Conservation (phyloP, 208 protist species). For the Naegleria fowleri region DNA sequence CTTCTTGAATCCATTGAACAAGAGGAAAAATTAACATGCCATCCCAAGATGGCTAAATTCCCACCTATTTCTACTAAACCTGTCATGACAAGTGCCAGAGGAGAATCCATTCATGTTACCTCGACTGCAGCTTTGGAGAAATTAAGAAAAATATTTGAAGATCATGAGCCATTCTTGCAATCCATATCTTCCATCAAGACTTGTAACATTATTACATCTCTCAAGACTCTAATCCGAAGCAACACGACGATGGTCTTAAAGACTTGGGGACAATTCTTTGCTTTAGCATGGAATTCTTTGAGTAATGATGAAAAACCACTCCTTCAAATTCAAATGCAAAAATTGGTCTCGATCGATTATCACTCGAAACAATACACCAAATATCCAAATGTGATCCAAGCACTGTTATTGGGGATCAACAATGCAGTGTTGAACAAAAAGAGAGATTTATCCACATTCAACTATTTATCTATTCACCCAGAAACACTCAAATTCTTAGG, state of each 20-base stretch:
- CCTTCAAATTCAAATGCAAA: neutral
- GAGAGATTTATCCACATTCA: neutral
- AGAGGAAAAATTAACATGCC: neutral
- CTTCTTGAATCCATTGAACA: neutral
- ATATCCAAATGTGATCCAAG: slow-evolving; percentile 34
- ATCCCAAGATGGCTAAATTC: neutral
- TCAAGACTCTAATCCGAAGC: neutral
- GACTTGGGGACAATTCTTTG: slow-evolving; percentile 17
- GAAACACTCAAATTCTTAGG: slow-evolving; percentile 33
- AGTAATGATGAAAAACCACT: neutral
- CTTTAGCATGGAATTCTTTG: slow-evolving; percentile 6
- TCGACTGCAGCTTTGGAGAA: neutral
- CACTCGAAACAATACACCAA: slow-evolving; percentile 30
- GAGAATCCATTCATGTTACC: too few relatives aligned
- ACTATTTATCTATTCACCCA: slow-evolving; percentile 6
- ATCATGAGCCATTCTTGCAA: neutral
- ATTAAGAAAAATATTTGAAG: neutral
- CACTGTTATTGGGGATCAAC: neutral
- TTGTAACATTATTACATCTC: neutral
- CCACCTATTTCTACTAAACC: neutral
- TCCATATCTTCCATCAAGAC: neutral
- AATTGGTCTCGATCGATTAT: slow-evolving; percentile 14
- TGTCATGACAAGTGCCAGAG: too few relatives aligned
- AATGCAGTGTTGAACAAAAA: neutral
- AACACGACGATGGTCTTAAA: neutral